Evolutionary conservation across 2,329 filamentous ascomycete species (phyloP).

Genomic region (Podosphaera fusca): DNA sequence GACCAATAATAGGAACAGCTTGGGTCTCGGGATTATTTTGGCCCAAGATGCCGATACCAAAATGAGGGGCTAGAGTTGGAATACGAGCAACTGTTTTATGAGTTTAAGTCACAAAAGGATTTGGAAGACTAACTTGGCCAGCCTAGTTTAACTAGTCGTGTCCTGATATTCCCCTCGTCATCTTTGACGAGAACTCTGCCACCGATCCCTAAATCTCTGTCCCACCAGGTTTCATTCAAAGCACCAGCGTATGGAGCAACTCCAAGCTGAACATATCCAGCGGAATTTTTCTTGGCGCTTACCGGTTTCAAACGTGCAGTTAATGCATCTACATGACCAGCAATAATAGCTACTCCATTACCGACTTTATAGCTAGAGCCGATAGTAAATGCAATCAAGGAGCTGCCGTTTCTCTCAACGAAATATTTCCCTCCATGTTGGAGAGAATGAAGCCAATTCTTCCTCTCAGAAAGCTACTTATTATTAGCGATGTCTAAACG

Average conservation of each 20-base stretch:
- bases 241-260: constrained; percentile 84
- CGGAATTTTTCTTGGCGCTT: constrained; percentile 59
- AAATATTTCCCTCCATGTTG: constrained; percentile 74
- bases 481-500: not conserved
- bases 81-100: constrained; percentile 45
- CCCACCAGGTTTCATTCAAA: constrained; percentile 86
- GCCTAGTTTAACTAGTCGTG: constrained; percentile 68
- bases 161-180: constrained; percentile 49
- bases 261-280: constrained; percentile 71
- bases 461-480: constrained; percentile 46
- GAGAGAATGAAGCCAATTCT: constrained; percentile 52
- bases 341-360: constrained; percentile 71
- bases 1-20: constrained; percentile 78
- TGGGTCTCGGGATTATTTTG: constrained; percentile 68
- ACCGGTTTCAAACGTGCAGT: constrained; percentile 83
- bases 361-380: constrained; percentile 62
- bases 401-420: constrained; percentile 62
- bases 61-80: constrained; percentile 81
- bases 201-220: constrained; percentile 76
- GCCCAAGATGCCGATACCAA: constrained; percentile 52
- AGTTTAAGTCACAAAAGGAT: not conserved
- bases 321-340: constrained; percentile 79
- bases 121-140: constrained; percentile 43
- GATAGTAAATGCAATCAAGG: constrained; percentile 65
- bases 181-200: constrained; percentile 73